phyloP scores from a whole-genome alignment of 164 flowering plant genomes.

The Liquidambar formosana region DNA sequence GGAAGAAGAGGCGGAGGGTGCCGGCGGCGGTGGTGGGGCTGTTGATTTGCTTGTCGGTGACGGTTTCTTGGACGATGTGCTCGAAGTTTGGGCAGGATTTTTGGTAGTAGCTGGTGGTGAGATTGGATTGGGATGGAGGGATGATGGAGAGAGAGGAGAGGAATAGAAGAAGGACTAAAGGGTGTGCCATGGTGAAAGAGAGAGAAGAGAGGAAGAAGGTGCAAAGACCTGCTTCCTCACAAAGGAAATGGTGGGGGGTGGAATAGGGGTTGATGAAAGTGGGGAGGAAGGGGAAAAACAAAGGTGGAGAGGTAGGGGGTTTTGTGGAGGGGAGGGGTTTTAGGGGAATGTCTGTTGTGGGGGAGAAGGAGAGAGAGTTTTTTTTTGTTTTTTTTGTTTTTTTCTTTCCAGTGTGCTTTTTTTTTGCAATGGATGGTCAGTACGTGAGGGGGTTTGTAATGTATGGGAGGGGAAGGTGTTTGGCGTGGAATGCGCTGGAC shows the following conservation, averaged over 20 bases:
- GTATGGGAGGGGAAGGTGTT: neutral
- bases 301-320: neutral
- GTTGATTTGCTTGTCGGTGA: conserved; percentile 12
- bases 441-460: too few relatives aligned
- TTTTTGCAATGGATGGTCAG: too few relatives aligned
- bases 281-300: conserved; percentile 5
- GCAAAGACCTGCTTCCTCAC: conserved; percentile 3
- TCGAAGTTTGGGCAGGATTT: conserved; percentile 18
- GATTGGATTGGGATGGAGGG: conserved; percentile 6
- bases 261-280: neutral
- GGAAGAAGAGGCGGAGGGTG: conserved; percentile 23
- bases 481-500: too few relatives aligned
- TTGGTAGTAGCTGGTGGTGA: conserved; percentile 11
- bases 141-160: neutral
- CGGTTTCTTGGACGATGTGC: conserved; percentile 1
- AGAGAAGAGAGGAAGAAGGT: neutral
- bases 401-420: too few relatives aligned
- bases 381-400: neutral
- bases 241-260: neutral
- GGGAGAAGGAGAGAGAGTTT: neutral
- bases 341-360: neutral
- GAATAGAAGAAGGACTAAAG: too few relatives aligned
- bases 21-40: conserved; percentile 19
- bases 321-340: neutral
- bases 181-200: neutral